These are phyloP conservation scores for Diaporthe nobilis DNA, from an alignment of 2,329 filamentous ascomycete genomes.

Conservation along the genomic window DNA sequence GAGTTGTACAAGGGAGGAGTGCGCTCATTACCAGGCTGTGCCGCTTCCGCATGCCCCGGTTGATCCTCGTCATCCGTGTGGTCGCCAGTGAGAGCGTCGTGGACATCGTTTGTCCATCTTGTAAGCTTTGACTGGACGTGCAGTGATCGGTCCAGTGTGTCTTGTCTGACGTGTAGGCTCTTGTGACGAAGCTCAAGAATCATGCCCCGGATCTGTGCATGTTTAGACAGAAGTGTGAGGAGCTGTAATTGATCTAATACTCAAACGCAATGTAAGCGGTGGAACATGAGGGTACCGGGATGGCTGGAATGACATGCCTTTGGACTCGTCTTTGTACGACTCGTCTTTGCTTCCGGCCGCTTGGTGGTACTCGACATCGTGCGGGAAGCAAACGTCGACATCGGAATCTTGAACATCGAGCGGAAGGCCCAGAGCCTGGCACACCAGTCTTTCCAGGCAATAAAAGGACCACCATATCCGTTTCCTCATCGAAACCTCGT, in stretches of 20 bases:
- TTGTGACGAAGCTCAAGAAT: constrained; percentile 45
- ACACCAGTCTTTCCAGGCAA: constrained; percentile 67
- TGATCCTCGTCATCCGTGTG: constrained; percentile 34
- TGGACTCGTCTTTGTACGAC: neutral
- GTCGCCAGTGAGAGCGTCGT: constrained; percentile 35
- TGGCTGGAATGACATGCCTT: neutral
- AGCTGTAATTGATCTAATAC: constrained; percentile 35
- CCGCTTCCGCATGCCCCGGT: neutral
- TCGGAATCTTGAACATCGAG: constrained; percentile 70
- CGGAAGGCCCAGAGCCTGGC: constrained; percentile 69
- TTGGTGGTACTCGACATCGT: constrained; percentile 29
- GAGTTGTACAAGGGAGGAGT: constrained; percentile 25
- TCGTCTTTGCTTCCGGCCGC: neutral
- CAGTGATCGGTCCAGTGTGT: constrained; percentile 41
- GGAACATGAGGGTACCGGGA: neutral
- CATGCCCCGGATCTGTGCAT: constrained; percentile 43
- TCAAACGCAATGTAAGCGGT: neutral
- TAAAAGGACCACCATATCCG: constrained; percentile 72
- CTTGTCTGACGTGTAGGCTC: constrained; percentile 40
- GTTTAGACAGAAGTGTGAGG: constrained; percentile 42
- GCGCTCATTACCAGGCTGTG: neutral
- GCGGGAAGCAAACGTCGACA: constrained; percentile 66
- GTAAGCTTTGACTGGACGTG: constrained; percentile 42
- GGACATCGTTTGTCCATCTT: constrained; percentile 42
- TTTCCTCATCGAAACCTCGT: constrained; percentile 63